Percentiles rank a stretch among this genome's conserved stretches.
phyloP scores from a whole-genome alignment of 306 rosid species.

The Pyrus communis region DNA sequence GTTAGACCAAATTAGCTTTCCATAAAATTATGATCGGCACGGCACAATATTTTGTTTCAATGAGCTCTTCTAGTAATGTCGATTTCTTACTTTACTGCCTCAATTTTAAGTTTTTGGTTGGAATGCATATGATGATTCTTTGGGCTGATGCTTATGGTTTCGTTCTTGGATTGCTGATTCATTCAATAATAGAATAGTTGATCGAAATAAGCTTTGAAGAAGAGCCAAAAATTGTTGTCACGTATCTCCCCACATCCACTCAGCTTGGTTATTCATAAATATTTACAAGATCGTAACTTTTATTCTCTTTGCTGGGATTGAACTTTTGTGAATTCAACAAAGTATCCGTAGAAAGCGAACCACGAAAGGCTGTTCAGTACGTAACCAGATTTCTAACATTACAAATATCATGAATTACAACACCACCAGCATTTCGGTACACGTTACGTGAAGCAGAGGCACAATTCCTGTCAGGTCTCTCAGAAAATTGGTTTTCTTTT shows the following conservation, averaged over 20 bases:
- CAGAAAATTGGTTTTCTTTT: no score
- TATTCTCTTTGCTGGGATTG: background rate
- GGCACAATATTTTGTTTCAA: background rate
- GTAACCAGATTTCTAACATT: no score
- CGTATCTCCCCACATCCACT: background rate
- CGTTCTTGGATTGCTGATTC: background rate
- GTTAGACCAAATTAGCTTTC: slow-evolving; percentile 4
- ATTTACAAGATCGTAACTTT: background rate
- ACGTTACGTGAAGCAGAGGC: no score
- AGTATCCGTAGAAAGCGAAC: no score
- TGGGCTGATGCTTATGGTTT: background rate
- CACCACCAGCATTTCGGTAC: no score
- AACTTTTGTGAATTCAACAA: background rate
- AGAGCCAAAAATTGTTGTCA: background rate
- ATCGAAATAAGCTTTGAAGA: background rate
- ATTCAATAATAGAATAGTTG: background rate
- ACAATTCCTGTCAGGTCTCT: no score
- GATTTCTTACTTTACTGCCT: background rate
- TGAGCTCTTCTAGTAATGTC: background rate
- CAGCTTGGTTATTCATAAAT: background rate
- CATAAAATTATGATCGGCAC: background rate
- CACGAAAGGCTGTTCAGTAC: no score
- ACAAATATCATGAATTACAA: no score
- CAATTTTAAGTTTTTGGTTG: background rate
- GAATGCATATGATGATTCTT: background rate